A percentile compares a stretch with the other conserved stretches of the same genome.
phyloP scores from a whole-genome alignment of 2,329 filamentous ascomycete genomes.

The Phoma herbarum region DNA sequence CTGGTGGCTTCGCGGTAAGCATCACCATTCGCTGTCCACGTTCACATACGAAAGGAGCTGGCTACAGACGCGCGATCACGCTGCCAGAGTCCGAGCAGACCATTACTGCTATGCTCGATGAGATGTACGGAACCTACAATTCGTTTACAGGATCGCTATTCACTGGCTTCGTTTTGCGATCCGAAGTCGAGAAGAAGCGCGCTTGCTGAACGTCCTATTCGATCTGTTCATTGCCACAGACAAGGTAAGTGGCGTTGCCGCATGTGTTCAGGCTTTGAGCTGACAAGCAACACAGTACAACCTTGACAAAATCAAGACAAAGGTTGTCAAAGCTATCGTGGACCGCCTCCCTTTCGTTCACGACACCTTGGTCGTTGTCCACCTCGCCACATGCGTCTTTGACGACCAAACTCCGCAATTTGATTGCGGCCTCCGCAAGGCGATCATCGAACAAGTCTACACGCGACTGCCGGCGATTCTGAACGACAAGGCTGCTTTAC shows the following conservation, averaged over 20 bases:
- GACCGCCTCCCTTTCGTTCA: slow-evolving; percentile 32
- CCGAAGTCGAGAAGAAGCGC: slow-evolving; percentile 25
- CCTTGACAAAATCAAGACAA: slow-evolving; percentile 29
- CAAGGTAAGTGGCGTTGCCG: slow-evolving; percentile 24
- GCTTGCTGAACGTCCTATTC: slow-evolving; percentile 24
- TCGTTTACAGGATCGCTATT: slow-evolving; percentile 30
- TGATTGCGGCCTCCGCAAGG: slow-evolving; percentile 31
- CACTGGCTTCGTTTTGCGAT: slow-evolving; percentile 27
- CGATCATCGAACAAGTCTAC: slow-evolving; percentile 22
- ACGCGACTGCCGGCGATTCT: slow-evolving; percentile 22
- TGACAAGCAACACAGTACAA: slow-evolving; percentile 28
- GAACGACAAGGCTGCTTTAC: slow-evolving; percentile 22
- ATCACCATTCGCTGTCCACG: neutral
- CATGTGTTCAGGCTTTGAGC: neutral
- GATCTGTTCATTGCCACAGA: slow-evolving; percentile 33
- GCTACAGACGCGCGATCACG: slow-evolving; percentile 18
- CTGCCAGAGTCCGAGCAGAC: slow-evolving; percentile 29
- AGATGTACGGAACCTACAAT: slow-evolving; percentile 33
- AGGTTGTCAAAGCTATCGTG: slow-evolving; percentile 25
- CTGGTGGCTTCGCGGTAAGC: slow-evolving; percentile 26
- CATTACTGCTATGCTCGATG: slow-evolving; percentile 25
- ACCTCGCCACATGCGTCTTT: slow-evolving; percentile 25
- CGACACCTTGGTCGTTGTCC: slow-evolving; percentile 25
- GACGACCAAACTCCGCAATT: slow-evolving; percentile 17
- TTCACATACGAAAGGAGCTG: too few species aligned